Conservation (phyloP, 164 flowering plant genomes). For the Berberis vulgaris region DNA sequence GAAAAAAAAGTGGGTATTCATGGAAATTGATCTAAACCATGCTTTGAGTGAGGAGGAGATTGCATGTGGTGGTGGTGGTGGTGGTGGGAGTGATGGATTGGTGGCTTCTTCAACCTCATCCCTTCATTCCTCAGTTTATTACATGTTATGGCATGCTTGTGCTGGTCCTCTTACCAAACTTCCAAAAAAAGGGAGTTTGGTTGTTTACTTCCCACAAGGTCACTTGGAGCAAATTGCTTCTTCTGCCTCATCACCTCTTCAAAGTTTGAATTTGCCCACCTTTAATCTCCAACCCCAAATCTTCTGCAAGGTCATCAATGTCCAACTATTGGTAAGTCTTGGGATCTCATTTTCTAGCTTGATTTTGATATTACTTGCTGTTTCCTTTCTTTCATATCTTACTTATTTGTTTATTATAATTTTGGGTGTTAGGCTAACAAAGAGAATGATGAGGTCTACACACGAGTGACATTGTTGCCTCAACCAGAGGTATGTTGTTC, state of each 20-base stretch:
- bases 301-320: constrained; percentile 73
- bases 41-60: constrained; percentile 41
- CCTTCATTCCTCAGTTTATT: constrained; percentile 39
- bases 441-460: too few relatives aligned
- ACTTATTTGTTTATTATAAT: too few relatives aligned
- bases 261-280: constrained; percentile 45
- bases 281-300: constrained; percentile 77
- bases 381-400: background rate
- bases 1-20: constrained; percentile 21
- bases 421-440: too few relatives aligned
- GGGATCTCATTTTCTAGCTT: background rate
- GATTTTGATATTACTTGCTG: background rate
- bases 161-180: constrained; percentile 81
- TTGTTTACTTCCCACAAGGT: constrained; percentile 93
- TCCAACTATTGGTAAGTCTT: constrained; percentile 63
- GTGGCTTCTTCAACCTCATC: constrained; percentile 35
- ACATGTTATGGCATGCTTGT: constrained; percentile 92
- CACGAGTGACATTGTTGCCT: too few relatives aligned
- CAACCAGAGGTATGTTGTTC: too few relatives aligned
- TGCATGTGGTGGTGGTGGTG: constrained; percentile 15
- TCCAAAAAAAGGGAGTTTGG: constrained; percentile 78
- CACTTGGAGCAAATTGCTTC: constrained; percentile 73
- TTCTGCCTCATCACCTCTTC: constrained; percentile 26
- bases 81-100: constrained; percentile 24
- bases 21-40: constrained; percentile 94